These are phyloP conservation scores for Pseudogymnoascus sp. DNA, from an alignment of 2,329 filamentous ascomycete species.

Conservation along the genomic window DNA sequence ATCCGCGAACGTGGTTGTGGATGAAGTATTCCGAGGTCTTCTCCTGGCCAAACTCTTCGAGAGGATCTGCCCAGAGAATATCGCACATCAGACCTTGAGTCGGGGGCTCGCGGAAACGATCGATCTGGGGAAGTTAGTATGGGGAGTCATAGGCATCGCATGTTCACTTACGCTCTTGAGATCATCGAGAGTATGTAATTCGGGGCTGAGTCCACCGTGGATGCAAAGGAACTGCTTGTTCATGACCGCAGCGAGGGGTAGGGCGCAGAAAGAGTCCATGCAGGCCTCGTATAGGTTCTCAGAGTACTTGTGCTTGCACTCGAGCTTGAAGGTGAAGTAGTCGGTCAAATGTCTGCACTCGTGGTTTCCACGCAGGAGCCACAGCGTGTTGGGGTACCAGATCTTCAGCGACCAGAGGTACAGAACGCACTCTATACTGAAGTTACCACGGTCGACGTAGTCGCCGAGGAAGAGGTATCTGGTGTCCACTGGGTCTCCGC, in stretches of 20 bases:
- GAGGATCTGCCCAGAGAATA: conserved; percentile 95
- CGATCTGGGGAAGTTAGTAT: conserved; percentile 54
- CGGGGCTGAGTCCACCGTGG: conserved; percentile 90
- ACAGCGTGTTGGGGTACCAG: conserved; percentile 95
- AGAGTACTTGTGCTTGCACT: conserved; percentile 99
- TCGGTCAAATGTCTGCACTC: conserved; percentile 98
- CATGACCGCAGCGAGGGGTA: conserved; percentile 94
- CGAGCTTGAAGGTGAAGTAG: conserved; percentile 99
- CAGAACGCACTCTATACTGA: conserved; percentile 97
- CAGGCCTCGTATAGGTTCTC: conserved; percentile 94
- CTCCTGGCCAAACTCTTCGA: conserved; percentile 98
- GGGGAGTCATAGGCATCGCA: background rate
- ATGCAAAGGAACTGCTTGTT: conserved; percentile 99
- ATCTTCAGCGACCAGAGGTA: conserved; percentile 99
- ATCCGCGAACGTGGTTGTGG: conserved; percentile 96
- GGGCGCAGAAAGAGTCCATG: conserved; percentile 93
- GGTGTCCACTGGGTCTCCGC: conserved; percentile 92
- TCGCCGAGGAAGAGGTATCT: conserved; percentile 95
- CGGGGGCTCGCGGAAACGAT: conserved; percentile 94
- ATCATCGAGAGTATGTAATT: conserved; percentile 92
- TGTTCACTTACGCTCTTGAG: conserved; percentile 64
- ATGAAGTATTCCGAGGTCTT: conserved; percentile 97
- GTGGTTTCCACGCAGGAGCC: conserved; percentile 95
- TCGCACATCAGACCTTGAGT: conserved; percentile 99
- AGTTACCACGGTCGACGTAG: conserved; percentile 97